These are phyloP conservation scores for Xylariales sp. DNA, from an alignment of 2,329 filamentous ascomycete genomes.

Conservation along the genomic window DNA sequence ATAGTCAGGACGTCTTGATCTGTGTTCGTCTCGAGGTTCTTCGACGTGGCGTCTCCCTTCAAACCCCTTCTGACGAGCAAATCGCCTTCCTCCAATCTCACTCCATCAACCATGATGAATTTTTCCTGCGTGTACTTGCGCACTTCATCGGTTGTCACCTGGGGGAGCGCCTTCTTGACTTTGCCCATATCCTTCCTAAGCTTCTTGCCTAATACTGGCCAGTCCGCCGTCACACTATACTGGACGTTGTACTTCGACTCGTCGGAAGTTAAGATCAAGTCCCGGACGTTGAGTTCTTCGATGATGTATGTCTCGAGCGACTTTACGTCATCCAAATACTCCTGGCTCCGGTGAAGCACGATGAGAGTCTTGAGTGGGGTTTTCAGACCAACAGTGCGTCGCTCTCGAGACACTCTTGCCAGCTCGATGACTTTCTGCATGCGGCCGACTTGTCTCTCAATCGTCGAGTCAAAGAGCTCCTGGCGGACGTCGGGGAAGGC, in stretches of 20 bases:
- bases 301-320: slow-evolving; percentile 83
- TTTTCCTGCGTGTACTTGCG: slow-evolving; percentile 70
- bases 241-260: slow-evolving; percentile 90
- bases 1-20: slow-evolving; percentile 89
- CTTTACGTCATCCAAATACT: slow-evolving; percentile 82
- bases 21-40: slow-evolving; percentile 78
- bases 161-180: slow-evolving; percentile 85
- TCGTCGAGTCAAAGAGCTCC: slow-evolving; percentile 79
- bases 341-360: slow-evolving; percentile 76
- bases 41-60: slow-evolving; percentile 64
- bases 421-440: slow-evolving; percentile 98
- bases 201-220: slow-evolving; percentile 93
- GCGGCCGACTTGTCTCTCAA: slow-evolving; percentile 79
- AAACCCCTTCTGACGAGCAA: slow-evolving; percentile 77
- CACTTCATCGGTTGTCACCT: slow-evolving; percentile 73
- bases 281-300: slow-evolving; percentile 87
- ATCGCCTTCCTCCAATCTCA: slow-evolving; percentile 76
- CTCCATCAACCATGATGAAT: slow-evolving; percentile 78
- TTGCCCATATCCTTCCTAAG: slow-evolving; percentile 90
- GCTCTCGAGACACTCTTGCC: slow-evolving; percentile 78
- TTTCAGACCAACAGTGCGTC: slow-evolving; percentile 79
- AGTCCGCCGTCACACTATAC: slow-evolving; percentile 86
- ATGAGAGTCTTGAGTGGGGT: slow-evolving; percentile 85
- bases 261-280: slow-evolving; percentile 77
- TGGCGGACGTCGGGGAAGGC: slow-evolving; percentile 82